Percentiles rank a stretch among this genome's conserved stretches.
phyloP scores from a whole-genome alignment of 164 flowering plant genomes.

The Vitis vinifera region DNA sequence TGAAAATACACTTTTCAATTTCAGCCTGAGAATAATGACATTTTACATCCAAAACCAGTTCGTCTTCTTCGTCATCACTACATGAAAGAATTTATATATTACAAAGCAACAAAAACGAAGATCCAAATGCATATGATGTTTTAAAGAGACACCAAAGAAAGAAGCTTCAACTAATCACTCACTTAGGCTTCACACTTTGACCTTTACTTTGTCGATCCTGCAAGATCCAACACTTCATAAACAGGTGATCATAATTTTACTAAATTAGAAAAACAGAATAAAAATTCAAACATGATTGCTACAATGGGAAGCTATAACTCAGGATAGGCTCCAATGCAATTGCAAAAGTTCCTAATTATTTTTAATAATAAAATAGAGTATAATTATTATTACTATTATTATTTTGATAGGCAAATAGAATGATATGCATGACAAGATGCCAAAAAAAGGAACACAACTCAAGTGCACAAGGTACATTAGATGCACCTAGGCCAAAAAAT shows the following conservation, averaged over 20 bases:
- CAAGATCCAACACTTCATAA: conserved; percentile 17
- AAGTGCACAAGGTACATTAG: too few relatives aligned
- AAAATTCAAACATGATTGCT: too few relatives aligned
- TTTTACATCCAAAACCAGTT: conserved; percentile 43
- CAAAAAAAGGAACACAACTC: not conserved
- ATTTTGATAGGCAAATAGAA: not conserved
- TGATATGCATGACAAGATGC: not conserved
- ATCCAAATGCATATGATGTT: not conserved
- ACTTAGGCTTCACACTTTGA: conserved; percentile 29
- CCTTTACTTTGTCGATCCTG: conserved; percentile 31
- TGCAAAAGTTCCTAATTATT: too few relatives aligned
- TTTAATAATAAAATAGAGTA: too few relatives aligned
- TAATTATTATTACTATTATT: too few relatives aligned
- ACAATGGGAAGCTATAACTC: too few relatives aligned
- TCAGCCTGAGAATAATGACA: conserved; percentile 61
- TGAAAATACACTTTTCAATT: conserved; percentile 34
- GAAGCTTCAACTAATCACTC: conserved; percentile 28
- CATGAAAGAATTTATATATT: conserved; percentile 7
- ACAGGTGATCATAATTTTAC: not conserved
- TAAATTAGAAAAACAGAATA: too few relatives aligned
- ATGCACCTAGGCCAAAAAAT: too few relatives aligned
- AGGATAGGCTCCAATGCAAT: too few relatives aligned
- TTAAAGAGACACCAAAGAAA: not conserved
- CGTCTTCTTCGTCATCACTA: conserved; percentile 36
- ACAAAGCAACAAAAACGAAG: not conserved